Percentiles rank a stretch among this genome's conserved stretches.
These are phyloP conservation scores for Linnemannia elongata DNA, from an alignment of 192 early-diverging fungal species.

Conservation along the genomic window DNA sequence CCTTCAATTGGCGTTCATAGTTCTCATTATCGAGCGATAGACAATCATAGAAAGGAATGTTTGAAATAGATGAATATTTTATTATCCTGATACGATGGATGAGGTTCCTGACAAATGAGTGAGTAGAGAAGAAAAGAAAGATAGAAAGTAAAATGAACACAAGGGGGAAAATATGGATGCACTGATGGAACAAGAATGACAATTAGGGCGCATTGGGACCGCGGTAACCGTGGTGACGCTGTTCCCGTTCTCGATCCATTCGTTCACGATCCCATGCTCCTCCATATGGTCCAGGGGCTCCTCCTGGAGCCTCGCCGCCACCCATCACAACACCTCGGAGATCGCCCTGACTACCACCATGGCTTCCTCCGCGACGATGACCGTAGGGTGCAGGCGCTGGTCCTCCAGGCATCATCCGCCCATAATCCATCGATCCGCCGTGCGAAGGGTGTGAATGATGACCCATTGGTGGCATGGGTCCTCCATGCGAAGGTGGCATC, in stretches of 20 bases:
- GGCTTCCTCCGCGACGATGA: constrained; percentile 49
- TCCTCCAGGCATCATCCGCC: constrained; percentile 51
- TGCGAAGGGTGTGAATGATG: constrained; percentile 49
- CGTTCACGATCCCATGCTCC: constrained; percentile 51
- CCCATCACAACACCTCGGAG: constrained; percentile 46
- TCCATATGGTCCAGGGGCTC: constrained; percentile 31
- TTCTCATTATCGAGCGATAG: not conserved
- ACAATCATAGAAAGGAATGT: not conserved
- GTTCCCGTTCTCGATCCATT: constrained; percentile 46
- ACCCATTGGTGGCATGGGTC: constrained; percentile 52
- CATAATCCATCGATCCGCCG: constrained; percentile 53
- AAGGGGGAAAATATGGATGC: not conserved
- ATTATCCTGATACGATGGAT: not conserved
- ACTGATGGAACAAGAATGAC: not conserved
- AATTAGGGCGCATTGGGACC: constrained; percentile 35
- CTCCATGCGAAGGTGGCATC: constrained; percentile 42
- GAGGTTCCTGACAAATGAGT: not conserved
- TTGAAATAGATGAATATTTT: not conserved
- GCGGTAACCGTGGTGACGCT: constrained; percentile 45
- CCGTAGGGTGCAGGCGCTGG: constrained; percentile 42
- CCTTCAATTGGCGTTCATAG: not conserved
- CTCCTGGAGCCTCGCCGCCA: constrained; percentile 21
- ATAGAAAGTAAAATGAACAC: constrained; percentile 1
- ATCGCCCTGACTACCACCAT: constrained; percentile 50
- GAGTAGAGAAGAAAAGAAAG: not conserved